Conservation (phyloP, 2,329 filamentous ascomycete genomes). For the Capronia coronata region DNA sequence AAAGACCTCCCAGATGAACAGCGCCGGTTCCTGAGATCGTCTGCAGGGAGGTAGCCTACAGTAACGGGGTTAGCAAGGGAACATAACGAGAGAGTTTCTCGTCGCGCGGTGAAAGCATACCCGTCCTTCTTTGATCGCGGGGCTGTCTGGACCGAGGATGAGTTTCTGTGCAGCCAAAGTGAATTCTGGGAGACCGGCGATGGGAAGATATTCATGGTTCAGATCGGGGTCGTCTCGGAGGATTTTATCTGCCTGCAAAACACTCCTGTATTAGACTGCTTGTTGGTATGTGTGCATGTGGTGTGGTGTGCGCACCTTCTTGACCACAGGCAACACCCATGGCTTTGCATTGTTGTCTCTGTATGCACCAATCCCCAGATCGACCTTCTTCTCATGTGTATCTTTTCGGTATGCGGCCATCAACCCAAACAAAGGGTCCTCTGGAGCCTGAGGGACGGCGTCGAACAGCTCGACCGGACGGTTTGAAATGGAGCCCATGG, state of each 20-base stretch:
- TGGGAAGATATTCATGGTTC: constrained; percentile 98
- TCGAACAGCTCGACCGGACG: constrained; percentile 53
- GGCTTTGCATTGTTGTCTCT: constrained; percentile 92
- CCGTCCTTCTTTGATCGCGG: constrained; percentile 77
- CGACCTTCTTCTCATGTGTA: constrained; percentile 70
- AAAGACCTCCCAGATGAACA: constrained; percentile 85
- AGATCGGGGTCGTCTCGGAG: constrained; percentile 80
- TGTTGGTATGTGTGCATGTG: not conserved
- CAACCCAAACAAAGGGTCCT: constrained; percentile 90
- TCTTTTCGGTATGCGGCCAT: constrained; percentile 84
- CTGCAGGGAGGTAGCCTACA: constrained; percentile 66
- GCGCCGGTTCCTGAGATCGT: constrained; percentile 97
- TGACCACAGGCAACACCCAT: constrained; percentile 93
- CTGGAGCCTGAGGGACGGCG: constrained; percentile 80
- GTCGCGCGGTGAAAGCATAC: constrained; percentile 38
- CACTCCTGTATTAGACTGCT: not conserved
- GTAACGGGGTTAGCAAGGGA: constrained; percentile 3
- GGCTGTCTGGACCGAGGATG: constrained; percentile 71
- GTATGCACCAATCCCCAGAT: constrained; percentile 92
- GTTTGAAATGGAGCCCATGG: constrained; percentile 51
- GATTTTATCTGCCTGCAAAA: constrained; percentile 73
- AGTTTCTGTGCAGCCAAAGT: constrained; percentile 86
- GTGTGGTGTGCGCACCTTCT: constrained; percentile 58
- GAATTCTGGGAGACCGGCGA: constrained; percentile 79
- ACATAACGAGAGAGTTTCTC: not conserved